Base-by-base conservation (phyloP, 345 rosid genomes). In the Excoecaria agallocha region DNA sequence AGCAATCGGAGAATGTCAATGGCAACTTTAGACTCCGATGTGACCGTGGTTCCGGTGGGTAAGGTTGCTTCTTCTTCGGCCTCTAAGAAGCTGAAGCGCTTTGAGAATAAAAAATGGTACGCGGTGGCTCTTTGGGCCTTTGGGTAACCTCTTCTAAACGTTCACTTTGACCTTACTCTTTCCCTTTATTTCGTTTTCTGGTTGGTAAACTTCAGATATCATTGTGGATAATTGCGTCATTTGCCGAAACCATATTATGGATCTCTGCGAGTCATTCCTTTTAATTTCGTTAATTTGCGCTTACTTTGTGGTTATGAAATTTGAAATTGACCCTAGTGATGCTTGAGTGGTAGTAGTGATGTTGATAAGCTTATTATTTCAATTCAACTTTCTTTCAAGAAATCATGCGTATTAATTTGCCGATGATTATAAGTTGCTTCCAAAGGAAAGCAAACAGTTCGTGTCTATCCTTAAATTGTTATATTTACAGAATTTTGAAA, bases 221-320 rank as follows among this genome's bases (percentile, higher is more conserved):
- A 98, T 91, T 22, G 98, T 95, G 4, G 99, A 93, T 77, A 91
- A 93, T 78, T 95, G 98, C 72, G 99, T 97, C n/a, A 93, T 95
- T 84, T 95, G 99, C 80, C 79, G 98, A 78, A 93, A 91, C 77
- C 99, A 91, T 58, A 93, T 95, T 77, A 93, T 91, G 97, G 98
- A 91, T 85, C 98, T 95, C 16, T 95, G 99, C 93, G 77, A 80
- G 96, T 83, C 19, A 0, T 50, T 6, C 38, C 10, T 64, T n/a
- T 66, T 43, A 17, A 37, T 59, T 45, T 60, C 24, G 41, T 43
- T 78, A 69, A 71, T 39, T 3, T 54, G 19, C 3, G 60, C 19
- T 17, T 30, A 45, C 68, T 25, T 37, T 35, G 48, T 9, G 8
- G 48, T n/a, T n/a, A 43, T 57, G 61, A 20, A 7, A 10, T 30